Evolutionary conservation across 352 stramenopile genomes (phyloP).

Genomic region (Peronospora belbahrii): DNA sequence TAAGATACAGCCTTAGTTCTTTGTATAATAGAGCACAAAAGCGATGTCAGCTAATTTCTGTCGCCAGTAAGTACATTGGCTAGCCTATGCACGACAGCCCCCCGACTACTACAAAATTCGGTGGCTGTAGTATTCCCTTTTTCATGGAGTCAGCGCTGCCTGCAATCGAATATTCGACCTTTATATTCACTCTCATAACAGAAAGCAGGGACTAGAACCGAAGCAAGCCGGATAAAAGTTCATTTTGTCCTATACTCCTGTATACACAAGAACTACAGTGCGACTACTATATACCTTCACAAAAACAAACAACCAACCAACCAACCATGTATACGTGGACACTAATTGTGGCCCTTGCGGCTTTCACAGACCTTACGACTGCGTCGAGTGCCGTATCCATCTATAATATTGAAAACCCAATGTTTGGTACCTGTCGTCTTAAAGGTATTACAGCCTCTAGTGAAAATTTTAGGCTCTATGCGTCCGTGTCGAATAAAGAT

Average conservation of each 20-base stretch:
- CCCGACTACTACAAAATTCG: background rate
- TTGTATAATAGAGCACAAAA: background rate
- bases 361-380: constrained; percentile 5
- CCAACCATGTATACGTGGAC: constrained; percentile 15
- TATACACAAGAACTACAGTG: constrained; percentile 5
- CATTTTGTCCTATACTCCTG: constrained; percentile 1
- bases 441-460: constrained; percentile 46
- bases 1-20: background rate
- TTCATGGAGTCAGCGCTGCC: background rate
- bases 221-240: background rate
- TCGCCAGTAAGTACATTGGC: background rate
- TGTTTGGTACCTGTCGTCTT: constrained; percentile 63
- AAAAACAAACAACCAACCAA: background rate
- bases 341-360: constrained; percentile 1
- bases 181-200: constrained; percentile 3
- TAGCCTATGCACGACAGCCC: background rate
- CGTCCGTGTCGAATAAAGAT: constrained; percentile 57
- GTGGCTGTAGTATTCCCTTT: background rate
- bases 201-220: constrained; percentile 9
- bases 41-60: too few relatives aligned
- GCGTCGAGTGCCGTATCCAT: constrained; percentile 30
- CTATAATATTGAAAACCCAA: constrained; percentile 53
- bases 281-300: too few relatives aligned
- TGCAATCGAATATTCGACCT: constrained; percentile 2
- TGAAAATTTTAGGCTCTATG: constrained; percentile 78